Conservation (phyloP, 2,329 filamentous ascomycete species). For the Pseudogymnoascus destructans region DNA sequence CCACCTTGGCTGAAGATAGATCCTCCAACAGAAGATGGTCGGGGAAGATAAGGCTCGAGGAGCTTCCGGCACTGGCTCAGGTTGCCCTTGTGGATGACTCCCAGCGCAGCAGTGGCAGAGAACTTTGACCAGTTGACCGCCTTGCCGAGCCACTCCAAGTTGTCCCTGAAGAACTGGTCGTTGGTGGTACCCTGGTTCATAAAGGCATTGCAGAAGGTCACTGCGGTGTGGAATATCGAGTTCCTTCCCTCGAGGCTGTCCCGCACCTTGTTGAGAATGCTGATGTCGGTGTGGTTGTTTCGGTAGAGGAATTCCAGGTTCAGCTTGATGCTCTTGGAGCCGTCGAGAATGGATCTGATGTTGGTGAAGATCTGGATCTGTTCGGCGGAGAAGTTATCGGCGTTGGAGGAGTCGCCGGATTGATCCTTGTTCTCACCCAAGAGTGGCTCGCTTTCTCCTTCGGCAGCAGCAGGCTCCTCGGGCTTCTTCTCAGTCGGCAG, state of each 20-base stretch:
- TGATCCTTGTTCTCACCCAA: conserved; percentile 38
- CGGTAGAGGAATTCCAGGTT: conserved; percentile 95
- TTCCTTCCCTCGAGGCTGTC: conserved; percentile 92
- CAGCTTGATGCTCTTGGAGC: conserved; percentile 84
- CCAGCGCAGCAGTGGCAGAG: conserved; percentile 87
- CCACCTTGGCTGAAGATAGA: conserved; percentile 95
- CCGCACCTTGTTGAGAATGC: conserved; percentile 88
- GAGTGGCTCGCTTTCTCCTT: conserved; percentile 45
- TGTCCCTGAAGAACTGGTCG: conserved; percentile 97
- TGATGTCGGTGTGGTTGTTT: conserved; percentile 85
- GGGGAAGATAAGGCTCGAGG: conserved; percentile 85
- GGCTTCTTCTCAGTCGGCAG: conserved; percentile 49
- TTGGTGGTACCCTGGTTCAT: conserved; percentile 99
- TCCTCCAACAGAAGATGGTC: conserved; percentile 55
- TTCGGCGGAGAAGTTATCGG: conserved; percentile 32
- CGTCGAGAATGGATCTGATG: conserved; percentile 60
- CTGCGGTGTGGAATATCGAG: conserved; percentile 95
- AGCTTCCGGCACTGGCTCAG: conserved; percentile 86
- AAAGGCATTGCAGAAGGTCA: conserved; percentile 95
- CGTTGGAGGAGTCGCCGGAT: conserved; percentile 21
- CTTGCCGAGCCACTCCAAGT: conserved; percentile 94
- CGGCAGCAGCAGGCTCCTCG: conserved; percentile 38
- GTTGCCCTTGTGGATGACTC: conserved; percentile 94
- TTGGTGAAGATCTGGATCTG: conserved; percentile 46
- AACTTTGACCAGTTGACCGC: conserved; percentile 99